A percentile compares a stretch with the other conserved stretches of the same genome.
Evolutionary conservation across 2,329 filamentous ascomycete species (phyloP).

Genomic region (Whalleya microplaca): DNA sequence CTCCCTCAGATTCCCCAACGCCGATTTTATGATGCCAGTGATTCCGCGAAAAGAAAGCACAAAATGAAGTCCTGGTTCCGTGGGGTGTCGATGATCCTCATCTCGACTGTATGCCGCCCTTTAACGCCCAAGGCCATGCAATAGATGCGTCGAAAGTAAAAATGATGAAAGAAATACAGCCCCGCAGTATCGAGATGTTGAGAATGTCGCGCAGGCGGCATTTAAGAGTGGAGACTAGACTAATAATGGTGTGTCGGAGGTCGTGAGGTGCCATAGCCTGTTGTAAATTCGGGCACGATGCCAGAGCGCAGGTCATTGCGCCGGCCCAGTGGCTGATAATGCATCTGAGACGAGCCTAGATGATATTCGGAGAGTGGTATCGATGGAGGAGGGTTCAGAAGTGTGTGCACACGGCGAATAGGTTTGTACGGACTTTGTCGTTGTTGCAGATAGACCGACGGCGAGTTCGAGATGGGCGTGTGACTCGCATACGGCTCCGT

Average conservation of each 20-base stretch:
- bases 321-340: constrained; percentile 78
- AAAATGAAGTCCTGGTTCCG: constrained; percentile 23
- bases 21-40: constrained; percentile 29
- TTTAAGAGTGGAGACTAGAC: neutral
- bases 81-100: constrained; percentile 22
- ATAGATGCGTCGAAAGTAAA: constrained; percentile 19
- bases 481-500: constrained; percentile 64
- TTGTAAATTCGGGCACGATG: constrained; percentile 66
- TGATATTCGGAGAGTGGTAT: constrained; percentile 77
- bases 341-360: constrained; percentile 73
- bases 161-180: constrained; percentile 13
- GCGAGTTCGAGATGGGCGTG: constrained; percentile 77
- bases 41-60: constrained; percentile 10
- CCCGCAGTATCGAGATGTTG: constrained; percentile 2
- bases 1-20: constrained; percentile 18
- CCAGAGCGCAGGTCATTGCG: constrained; percentile 70
- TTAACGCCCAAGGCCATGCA: constrained; percentile 36
- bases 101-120: constrained; percentile 31
- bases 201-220: neutral
- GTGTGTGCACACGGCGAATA: constrained; percentile 83
- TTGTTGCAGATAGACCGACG: constrained; percentile 84
- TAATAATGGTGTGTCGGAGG: constrained; percentile 25
- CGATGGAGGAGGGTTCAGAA: constrained; percentile 86
- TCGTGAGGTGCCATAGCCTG: constrained; percentile 26
- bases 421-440: constrained; percentile 92